Evolutionary conservation across 2,329 filamentous ascomycete species (phyloP).

Genomic region (Sclerotiophoma versabilis): DNA sequence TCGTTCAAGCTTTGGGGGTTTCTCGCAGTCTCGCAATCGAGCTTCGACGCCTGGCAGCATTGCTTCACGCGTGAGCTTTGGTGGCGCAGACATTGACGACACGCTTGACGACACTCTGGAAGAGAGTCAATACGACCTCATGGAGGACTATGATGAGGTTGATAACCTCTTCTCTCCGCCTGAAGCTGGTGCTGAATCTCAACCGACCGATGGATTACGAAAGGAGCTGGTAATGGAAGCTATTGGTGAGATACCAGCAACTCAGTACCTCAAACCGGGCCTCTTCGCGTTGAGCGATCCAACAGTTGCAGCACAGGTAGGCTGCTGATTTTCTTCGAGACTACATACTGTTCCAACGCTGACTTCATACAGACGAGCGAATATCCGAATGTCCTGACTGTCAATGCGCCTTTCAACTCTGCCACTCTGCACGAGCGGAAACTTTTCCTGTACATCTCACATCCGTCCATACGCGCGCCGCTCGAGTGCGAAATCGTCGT

Average conservation of each 20-base stretch:
- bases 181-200: slow-evolving; percentile 37
- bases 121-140: slow-evolving; percentile 47
- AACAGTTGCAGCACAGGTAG: slow-evolving; percentile 26
- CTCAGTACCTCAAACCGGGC: slow-evolving; percentile 37
- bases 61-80: slow-evolving; percentile 48
- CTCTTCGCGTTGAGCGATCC: slow-evolving; percentile 34
- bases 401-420: slow-evolving; percentile 47
- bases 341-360: slow-evolving; percentile 2
- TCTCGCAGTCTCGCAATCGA: slow-evolving; percentile 55
- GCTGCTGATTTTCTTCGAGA: neutral
- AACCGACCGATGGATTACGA: slow-evolving; percentile 47
- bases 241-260: slow-evolving; percentile 44
- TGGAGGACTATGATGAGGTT: slow-evolving; percentile 50
- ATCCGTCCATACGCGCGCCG: slow-evolving; percentile 41
- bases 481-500: slow-evolving; percentile 49
- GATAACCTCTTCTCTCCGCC: slow-evolving; percentile 48
- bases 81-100: slow-evolving; percentile 47
- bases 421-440: slow-evolving; percentile 47
- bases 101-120: slow-evolving; percentile 49
- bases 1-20: slow-evolving; percentile 65
- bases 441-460: slow-evolving; percentile 48
- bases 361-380: slow-evolving; percentile 14
- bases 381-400: slow-evolving; percentile 35
- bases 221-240: slow-evolving; percentile 50
- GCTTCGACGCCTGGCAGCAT: slow-evolving; percentile 63